Conservation (phyloP, 2,329 filamentous ascomycete species). For the Calonectria multiphialidica region DNA sequence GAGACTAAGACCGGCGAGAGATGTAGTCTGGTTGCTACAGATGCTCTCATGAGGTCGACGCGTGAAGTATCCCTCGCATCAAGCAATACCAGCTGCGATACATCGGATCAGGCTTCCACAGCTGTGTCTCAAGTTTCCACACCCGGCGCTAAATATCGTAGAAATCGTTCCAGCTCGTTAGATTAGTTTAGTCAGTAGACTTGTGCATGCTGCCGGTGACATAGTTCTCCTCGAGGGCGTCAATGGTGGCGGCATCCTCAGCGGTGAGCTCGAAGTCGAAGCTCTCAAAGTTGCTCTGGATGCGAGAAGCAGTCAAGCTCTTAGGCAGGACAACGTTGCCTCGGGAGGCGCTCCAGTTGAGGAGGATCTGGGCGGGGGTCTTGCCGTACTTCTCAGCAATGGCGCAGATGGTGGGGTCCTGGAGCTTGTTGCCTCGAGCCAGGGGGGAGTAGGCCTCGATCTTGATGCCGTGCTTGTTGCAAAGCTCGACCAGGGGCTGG, state of each 20-base stretch:
- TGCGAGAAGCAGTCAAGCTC: constrained; percentile 73
- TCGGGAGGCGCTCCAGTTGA: constrained; percentile 84
- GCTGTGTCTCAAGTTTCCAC: neutral
- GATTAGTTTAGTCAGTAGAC: constrained; percentile 49
- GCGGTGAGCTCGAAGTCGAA: constrained; percentile 71
- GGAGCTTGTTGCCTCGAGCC: constrained; percentile 54
- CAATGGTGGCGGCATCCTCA: constrained; percentile 72
- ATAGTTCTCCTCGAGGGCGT: constrained; percentile 76
- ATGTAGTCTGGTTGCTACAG: constrained; percentile 10
- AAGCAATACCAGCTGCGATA: constrained; percentile 28
- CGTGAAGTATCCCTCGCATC: constrained; percentile 20
- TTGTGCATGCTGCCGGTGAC: constrained; percentile 70
- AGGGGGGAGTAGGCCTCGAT: constrained; percentile 66
- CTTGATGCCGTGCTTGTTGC: constrained; percentile 67
- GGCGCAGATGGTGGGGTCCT: constrained; percentile 70
- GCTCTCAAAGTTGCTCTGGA: constrained; percentile 75
- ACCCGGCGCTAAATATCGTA: constrained; percentile 11
- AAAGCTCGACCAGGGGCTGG: constrained; percentile 67
- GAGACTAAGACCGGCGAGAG: constrained; percentile 16
- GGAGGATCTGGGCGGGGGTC: constrained; percentile 79
- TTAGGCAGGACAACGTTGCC: constrained; percentile 82
- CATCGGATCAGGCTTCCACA: neutral
- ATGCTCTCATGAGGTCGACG: constrained; percentile 25
- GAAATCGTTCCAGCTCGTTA: constrained; percentile 16
- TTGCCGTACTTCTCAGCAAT: constrained; percentile 78